These are phyloP conservation scores for Trichoderma aggressivum DNA, from an alignment of 2,329 filamentous ascomycete species.

Conservation along the genomic window DNA sequence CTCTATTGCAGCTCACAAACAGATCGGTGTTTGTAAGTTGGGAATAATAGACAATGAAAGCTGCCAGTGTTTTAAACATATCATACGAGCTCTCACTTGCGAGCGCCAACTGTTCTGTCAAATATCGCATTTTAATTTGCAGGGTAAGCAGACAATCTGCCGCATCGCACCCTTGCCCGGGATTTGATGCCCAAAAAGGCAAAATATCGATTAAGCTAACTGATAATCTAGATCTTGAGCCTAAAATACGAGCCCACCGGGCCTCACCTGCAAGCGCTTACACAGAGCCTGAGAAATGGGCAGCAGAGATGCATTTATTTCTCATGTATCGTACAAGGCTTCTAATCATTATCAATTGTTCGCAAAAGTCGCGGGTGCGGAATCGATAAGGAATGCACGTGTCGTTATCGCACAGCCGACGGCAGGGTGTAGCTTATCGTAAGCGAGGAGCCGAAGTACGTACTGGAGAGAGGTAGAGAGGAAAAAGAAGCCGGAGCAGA, in stretches of 20 bases:
- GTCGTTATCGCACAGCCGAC: neutral
- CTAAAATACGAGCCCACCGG: neutral
- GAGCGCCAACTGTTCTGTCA: neutral
- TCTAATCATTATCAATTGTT: neutral
- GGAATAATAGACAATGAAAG: neutral
- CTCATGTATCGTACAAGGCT: neutral
- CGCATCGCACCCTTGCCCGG: neutral
- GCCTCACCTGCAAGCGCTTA: neutral
- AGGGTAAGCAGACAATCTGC: neutral
- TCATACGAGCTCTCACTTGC: neutral
- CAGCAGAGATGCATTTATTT: neutral
- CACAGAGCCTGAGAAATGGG: neutral
- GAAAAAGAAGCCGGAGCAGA: neutral
- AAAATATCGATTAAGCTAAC: constrained; percentile 6
- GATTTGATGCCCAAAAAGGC: neutral
- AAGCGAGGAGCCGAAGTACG: neutral
- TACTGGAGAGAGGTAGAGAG: too few relatives aligned
- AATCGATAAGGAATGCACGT: neutral
- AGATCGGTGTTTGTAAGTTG: neutral
- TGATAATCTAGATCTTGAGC: neutral
- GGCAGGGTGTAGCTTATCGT: neutral
- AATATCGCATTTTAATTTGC: neutral
- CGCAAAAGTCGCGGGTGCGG: neutral
- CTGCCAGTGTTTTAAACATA: neutral
- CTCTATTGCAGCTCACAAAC: neutral